Base-by-base conservation (phyloP, 2,329 filamentous ascomycete genomes). In the Dendryphion nanum region DNA sequence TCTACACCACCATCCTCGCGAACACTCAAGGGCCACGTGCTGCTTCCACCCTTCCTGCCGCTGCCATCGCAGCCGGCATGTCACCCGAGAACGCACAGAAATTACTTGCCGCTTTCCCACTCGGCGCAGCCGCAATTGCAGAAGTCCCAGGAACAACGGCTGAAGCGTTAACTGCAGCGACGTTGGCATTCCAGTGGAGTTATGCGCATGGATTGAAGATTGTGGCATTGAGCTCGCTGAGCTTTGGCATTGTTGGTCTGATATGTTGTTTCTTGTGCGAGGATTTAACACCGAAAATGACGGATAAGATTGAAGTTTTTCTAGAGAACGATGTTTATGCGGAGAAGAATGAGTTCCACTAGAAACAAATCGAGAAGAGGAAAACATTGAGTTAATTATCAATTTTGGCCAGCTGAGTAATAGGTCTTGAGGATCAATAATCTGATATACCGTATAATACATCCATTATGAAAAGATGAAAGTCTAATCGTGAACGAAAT, bases 1-100 rank as follows among this genome's bases (percentile, higher is more conserved):
- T 57, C 29, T 74, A 72, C 47, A 64, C 63, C 12, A 69, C 69
- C 4, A 68, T 74, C 38, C 57, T 69, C 24, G 65, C 58, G 30
- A 73, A 70, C 37, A 48, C 50, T 4, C 52, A 52, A 36, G 44
- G 38, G 13, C 23, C 38, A 29, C 45, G 43, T 4, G 42, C 40
- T 26, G 53, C 45, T 12, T 33, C 35, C 14, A 48, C 48, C 6
- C 42, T 61, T 4, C 44, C 48, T 2, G 28, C 40, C 5, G 56
- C 57, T 5, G 56, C 51, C 6, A 38, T 57, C 1, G 38, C 40
- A 2, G 53, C 50, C 4, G 55, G 55, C 2, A 49, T 54, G 38
- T 44, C 41, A 15, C 12, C 48, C 7, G 50, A 50, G 18, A 55
- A 51, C 24, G 53, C 53, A 8, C 39, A 48, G 19, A 41, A 42